Evolutionary conservation across 805 yeast genomes (phyloP).

Genomic region (Lachancea waltii): DNA sequence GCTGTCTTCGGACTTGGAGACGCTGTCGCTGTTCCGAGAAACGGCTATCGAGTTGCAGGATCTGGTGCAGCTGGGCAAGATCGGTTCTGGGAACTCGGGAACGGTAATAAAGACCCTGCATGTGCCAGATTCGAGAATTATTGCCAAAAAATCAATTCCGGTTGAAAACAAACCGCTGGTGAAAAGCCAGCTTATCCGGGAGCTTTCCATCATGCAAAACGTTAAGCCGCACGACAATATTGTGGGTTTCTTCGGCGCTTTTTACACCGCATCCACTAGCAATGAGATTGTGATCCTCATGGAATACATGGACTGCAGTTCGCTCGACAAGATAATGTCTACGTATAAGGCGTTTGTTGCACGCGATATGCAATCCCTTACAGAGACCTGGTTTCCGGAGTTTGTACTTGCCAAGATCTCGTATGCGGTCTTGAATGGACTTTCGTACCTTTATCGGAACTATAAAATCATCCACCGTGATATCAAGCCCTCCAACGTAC

Average conservation of each 20-base stretch:
- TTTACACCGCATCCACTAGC: slow-evolving; percentile 43
- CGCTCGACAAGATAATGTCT: slow-evolving; percentile 71
- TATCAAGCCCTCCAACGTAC: slow-evolving; percentile 90
- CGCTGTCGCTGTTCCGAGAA: slow-evolving; percentile 16
- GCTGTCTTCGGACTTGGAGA: slow-evolving; percentile 13
- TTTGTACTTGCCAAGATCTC: slow-evolving; percentile 67
- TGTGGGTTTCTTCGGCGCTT: slow-evolving; percentile 88
- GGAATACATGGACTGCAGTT: slow-evolving; percentile 95
- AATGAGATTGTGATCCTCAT: slow-evolving; percentile 82
- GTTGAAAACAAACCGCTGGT: slow-evolving; percentile 55
- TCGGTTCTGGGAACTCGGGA: slow-evolving; percentile 95
- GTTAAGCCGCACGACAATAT: slow-evolving; percentile 75
- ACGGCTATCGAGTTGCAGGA: slow-evolving; percentile 50
- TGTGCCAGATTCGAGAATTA: slow-evolving; percentile 75
- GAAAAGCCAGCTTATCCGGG: slow-evolving; percentile 67
- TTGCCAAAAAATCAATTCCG: slow-evolving; percentile 87
- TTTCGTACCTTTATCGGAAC: slow-evolving; percentile 70
- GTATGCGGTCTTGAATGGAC: slow-evolving; percentile 69
- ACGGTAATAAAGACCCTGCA: slow-evolving; percentile 84
- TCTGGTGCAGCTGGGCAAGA: slow-evolving; percentile 61
- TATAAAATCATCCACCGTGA: slow-evolving; percentile 93
- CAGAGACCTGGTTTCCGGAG: slow-evolving; percentile 36
- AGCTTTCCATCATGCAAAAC: slow-evolving; percentile 83
- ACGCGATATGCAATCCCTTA: slow-evolving; percentile 1
- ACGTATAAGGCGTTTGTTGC: slow-evolving; percentile 38